phyloP scores from a whole-genome alignment of 192 early-diverging fungal genomes.

The Geranomyces variabilis region DNA sequence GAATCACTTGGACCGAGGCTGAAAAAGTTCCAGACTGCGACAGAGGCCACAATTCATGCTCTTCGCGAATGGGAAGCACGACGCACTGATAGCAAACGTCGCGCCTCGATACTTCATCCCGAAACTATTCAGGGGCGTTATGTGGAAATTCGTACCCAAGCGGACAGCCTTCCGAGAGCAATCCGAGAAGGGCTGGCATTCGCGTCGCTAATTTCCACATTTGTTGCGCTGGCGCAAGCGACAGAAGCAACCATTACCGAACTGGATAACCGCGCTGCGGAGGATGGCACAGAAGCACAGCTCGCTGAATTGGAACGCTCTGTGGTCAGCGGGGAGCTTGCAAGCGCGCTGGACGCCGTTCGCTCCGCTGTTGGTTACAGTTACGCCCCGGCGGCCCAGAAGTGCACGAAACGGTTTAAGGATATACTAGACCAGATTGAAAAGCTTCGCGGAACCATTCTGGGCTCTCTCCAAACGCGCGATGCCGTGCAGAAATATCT shows the following conservation, averaged over 20 bases:
- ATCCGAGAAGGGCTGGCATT: slow-evolving; percentile 6
- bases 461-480: slow-evolving; percentile 3
- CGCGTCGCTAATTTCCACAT: not conserved
- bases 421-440: slow-evolving; percentile 19
- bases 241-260: not conserved
- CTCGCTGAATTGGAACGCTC: slow-evolving; percentile 20
- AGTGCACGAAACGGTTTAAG: slow-evolving; percentile 19
- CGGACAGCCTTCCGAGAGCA: slow-evolving; percentile 9
- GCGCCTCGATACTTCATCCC: not conserved
- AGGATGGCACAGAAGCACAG: slow-evolving; percentile 5
- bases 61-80: slow-evolving; percentile 8
- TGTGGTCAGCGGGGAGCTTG: slow-evolving; percentile 7
- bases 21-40: slow-evolving; percentile 13
- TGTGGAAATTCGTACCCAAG: slow-evolving; percentile 20
- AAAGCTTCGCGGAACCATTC: not conserved
- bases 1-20: not conserved
- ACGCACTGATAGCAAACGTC: not conserved
- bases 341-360: slow-evolving; percentile 6
- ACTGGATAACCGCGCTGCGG: not conserved
- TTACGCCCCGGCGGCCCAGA: not conserved
- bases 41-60: slow-evolving; percentile 9
- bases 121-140: slow-evolving; percentile 25
- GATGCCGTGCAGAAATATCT: slow-evolving; percentile 17
- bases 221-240: not conserved
- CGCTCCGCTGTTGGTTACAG: slow-evolving; percentile 1